A percentile compares a stretch with the other conserved stretches of the same genome.
Conservation (phyloP, 495 filamentous ascomycete genomes). For the Aspergillus nidulans region DNA sequence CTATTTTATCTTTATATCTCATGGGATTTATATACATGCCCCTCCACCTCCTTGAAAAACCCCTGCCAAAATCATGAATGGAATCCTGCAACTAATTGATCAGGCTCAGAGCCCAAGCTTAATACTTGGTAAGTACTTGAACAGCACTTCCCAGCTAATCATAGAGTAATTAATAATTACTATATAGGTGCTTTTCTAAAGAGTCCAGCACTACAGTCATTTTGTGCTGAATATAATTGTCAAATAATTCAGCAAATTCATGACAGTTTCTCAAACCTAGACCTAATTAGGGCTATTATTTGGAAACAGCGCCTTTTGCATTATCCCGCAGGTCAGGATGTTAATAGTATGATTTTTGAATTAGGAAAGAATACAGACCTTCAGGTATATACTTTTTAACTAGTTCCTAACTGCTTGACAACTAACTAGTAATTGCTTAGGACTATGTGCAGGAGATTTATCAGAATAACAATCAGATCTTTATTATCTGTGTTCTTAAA, state of each 20-base stretch:
- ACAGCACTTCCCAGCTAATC: background rate
- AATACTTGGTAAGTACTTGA: background rate
- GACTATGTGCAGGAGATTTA: background rate
- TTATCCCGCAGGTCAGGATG: background rate
- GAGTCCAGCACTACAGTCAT: background rate
- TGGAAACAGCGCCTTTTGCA: background rate
- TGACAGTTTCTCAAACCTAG: background rate
- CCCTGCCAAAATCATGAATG: constrained; percentile 1
- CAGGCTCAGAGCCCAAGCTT: background rate
- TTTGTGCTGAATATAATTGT: background rate
- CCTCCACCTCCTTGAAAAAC: constrained; percentile 5
- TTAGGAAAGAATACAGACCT: background rate
- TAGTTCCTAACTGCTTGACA: background rate
- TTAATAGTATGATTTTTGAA: background rate
- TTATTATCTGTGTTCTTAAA: background rate
- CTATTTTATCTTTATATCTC: constrained; percentile 10
- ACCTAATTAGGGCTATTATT: background rate
- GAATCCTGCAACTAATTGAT: background rate
- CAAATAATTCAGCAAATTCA: background rate
- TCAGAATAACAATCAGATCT: background rate
- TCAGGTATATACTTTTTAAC: background rate
- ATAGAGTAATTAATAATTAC: background rate
- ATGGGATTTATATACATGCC: constrained; percentile 7
- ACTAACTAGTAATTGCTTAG: background rate
- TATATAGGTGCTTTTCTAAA: background rate